Evolutionary conservation across 73 alveolate species (phyloP), one percentile per base, ranked within the genome.

Genomic region (Urostyla sp.): DNA sequence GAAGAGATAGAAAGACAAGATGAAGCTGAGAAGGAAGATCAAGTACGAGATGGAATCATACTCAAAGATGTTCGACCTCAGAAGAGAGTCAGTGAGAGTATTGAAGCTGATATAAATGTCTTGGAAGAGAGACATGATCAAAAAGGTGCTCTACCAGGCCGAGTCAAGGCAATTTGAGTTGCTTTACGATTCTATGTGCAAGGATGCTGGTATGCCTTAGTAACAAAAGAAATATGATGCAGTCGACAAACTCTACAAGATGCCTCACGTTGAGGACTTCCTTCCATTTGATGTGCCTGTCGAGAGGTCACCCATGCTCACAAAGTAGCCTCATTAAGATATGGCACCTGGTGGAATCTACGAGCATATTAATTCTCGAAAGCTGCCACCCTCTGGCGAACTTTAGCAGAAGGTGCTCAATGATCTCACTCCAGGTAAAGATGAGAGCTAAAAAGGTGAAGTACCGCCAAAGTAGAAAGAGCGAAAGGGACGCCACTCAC

Each of bases 11-110:
- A 66, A 66, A 27, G 80, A 66, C 18, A 37, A 44, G 51, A 66
- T 66, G 80, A 66, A 66, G 46, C 46, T 66, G 35, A 37, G 80
- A 21, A 66, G 44, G 66, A 66, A 66, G 80, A 40, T 63, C 38
- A 66, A 66, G 52, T 66, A 66, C 43, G 80, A 66, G 48, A 66
- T 66, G 23, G 80, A 66, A 20, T 66, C 80, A 1, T 66, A 66
- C 27, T 13, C 7, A 3, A 66, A 66, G 28, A 66, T 66, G 80
- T 66, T 66, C 43, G 80, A 66, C 27, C 45, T 66, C 32, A 37
- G 80, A 40, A 28, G 21, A 24, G 66, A 66, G 16, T 43, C 30
- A 16, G 20, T 66, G 20, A 37, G 44, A 4, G 80, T 66, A 8
- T 24, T 66, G 45, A 37, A 32, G 66, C 37, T 45, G 3, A 18